Conservation (phyloP, 257 asterid genomes). For the Nicotiana noctiflora region DNA sequence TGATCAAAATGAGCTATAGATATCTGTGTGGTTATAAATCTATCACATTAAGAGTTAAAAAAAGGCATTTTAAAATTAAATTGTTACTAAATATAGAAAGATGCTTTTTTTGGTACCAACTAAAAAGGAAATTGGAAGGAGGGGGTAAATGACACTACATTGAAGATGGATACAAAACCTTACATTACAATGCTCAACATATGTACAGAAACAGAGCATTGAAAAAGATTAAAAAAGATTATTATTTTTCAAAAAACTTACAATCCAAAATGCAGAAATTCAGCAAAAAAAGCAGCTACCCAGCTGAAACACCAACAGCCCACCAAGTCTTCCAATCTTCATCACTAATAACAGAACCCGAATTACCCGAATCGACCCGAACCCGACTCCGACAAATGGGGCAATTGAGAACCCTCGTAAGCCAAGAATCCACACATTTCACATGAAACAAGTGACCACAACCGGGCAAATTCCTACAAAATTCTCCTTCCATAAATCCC, state of each 20-base stretch:
- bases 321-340: slow-evolving; percentile 68
- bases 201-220: not conserved
- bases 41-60: no score
- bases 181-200: not conserved
- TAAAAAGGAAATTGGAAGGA: no score
- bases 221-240: not conserved
- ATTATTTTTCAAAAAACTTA: not conserved
- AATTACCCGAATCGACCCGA: slow-evolving; percentile 33
- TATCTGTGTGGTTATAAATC: no score
- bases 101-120: no score
- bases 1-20: no score
- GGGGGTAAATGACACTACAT: not conserved
- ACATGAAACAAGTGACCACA: slow-evolving; percentile 71
- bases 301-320: slow-evolving; percentile 30
- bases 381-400: slow-evolving; percentile 77
- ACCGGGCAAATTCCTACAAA: slow-evolving; percentile 50
- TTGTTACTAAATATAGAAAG: no score
- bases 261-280: slow-evolving; percentile 1
- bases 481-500: slow-evolving; percentile 50
- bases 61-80: no score
- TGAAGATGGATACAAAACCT: not conserved
- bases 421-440: slow-evolving; percentile 73
- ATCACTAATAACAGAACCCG: slow-evolving; percentile 17
- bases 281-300: not conserved
- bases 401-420: slow-evolving; percentile 57